A percentile compares a stretch with the other conserved stretches of the same genome.
Evolutionary conservation across 192 early-diverging fungal species (phyloP).

Genomic region (Coemansia sp.): DNA sequence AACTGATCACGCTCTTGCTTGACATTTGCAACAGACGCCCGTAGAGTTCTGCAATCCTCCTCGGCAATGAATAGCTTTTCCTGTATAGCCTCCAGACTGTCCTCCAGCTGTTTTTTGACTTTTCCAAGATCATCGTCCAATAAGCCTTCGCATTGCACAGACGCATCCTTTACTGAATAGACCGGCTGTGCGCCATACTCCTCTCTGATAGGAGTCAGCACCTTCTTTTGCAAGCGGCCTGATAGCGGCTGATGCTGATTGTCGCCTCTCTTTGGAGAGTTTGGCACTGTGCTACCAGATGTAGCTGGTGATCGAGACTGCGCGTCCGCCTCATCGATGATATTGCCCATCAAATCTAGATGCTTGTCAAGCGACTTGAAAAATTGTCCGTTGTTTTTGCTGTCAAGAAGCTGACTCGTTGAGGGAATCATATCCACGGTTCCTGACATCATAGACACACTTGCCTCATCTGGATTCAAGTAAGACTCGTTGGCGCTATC

Average conservation of each 20-base stretch:
- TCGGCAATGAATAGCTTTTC: slow-evolving; percentile 13
- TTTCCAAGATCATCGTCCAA: slow-evolving; percentile 7
- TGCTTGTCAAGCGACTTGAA: slow-evolving; percentile 40
- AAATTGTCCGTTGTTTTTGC: slow-evolving; percentile 26
- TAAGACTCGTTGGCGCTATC: slow-evolving; percentile 12
- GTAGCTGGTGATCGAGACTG: slow-evolving; percentile 1
- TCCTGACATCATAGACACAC: slow-evolving; percentile 32
- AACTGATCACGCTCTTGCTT: slow-evolving; percentile 54
- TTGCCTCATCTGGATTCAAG: slow-evolving; percentile 27
- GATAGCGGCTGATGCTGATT: not conserved
- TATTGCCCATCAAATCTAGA: slow-evolving; percentile 34
- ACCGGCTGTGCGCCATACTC: slow-evolving; percentile 14
- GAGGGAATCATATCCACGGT: slow-evolving; percentile 35
- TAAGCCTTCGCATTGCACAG: slow-evolving; percentile 23
- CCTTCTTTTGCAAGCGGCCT: slow-evolving; percentile 17
- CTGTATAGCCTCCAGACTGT: slow-evolving; percentile 10
- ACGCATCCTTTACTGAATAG: slow-evolving; percentile 8
- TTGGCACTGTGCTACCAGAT: not conserved
- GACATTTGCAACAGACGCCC: slow-evolving; percentile 25
- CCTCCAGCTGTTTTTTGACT: slow-evolving; percentile 4
- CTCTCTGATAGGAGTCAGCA: slow-evolving; percentile 47
- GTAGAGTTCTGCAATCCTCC: slow-evolving; percentile 25
- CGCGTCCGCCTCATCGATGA: slow-evolving; percentile 31
- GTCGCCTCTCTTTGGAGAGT: not conserved
- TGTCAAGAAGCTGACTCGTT: slow-evolving; percentile 43